Evolutionary conservation across 164 flowering plant genomes (phyloP).

Genomic region (Berberis vulgaris): DNA sequence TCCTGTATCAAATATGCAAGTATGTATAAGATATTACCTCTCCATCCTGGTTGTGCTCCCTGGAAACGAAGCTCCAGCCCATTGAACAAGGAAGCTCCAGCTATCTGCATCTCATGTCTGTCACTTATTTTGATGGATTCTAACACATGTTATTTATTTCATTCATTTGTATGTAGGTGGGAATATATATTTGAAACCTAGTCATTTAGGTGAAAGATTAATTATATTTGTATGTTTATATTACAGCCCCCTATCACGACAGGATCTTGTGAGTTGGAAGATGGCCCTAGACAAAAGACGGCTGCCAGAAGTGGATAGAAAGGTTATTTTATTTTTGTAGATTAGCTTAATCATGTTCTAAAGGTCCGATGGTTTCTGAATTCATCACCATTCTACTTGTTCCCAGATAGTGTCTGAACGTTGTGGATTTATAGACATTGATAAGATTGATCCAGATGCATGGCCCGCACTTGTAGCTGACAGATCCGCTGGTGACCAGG

Average conservation of each 20-base stretch:
- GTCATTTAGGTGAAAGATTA: neutral
- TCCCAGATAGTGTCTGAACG: conserved; percentile 48
- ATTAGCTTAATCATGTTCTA: too few species aligned
- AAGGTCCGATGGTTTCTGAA: neutral
- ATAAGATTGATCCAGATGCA: conserved; percentile 83
- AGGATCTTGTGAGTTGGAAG: conserved; percentile 98
- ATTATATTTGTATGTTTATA: neutral
- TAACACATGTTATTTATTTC: too few species aligned
- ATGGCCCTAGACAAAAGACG: conserved; percentile 77
- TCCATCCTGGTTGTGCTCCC: too few species aligned
- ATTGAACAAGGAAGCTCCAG: too few species aligned
- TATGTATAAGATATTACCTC: too few species aligned
- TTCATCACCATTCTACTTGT: conserved; percentile 1
- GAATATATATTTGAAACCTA: neutral
- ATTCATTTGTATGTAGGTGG: too few species aligned
- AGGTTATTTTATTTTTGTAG: conserved; percentile 34
- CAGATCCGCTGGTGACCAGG: conserved; percentile 68
- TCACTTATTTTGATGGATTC: too few species aligned
- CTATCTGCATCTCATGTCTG: too few species aligned
- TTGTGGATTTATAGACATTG: conserved; percentile 85
- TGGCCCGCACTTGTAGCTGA: conserved; percentile 97
- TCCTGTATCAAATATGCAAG: too few species aligned
- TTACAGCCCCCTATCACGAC: conserved; percentile 89
- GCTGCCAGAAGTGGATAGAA: conserved; percentile 75
- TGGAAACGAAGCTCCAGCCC: too few species aligned